Conservation (phyloP, 2,329 filamentous ascomycete genomes). For the Thielaviopsis musarum region DNA sequence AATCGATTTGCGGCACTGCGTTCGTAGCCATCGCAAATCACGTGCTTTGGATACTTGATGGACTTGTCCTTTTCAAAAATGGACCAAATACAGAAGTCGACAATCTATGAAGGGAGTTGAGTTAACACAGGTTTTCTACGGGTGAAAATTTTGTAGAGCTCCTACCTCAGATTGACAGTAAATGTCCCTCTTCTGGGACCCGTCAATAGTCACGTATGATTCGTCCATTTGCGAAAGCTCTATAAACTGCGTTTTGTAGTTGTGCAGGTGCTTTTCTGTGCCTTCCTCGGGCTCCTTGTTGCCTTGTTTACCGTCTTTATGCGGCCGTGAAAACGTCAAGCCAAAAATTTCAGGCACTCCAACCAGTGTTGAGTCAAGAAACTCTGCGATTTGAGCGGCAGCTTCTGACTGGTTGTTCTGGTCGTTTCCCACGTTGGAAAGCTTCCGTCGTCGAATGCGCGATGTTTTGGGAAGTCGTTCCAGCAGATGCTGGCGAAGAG, state of each 20-base stretch:
- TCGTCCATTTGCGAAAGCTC: constrained; percentile 25
- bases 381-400: constrained; percentile 10
- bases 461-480: constrained; percentile 49
- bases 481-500: constrained; percentile 55
- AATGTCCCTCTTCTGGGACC: constrained; percentile 20
- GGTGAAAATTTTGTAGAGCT: neutral
- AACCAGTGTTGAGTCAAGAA: constrained; percentile 13
- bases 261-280: neutral
- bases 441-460: constrained; percentile 41
- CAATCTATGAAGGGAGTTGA: constrained; percentile 32
- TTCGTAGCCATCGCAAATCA: constrained; percentile 73
- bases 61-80: constrained; percentile 46
- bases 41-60: constrained; percentile 38
- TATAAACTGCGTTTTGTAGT: neutral
- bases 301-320: neutral
- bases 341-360: neutral
- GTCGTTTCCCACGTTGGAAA: constrained; percentile 29
- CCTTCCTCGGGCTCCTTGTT: neutral
- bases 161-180: constrained; percentile 50
- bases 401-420: constrained; percentile 16
- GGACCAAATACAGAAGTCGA: constrained; percentile 62
- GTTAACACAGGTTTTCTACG: constrained; percentile 8
- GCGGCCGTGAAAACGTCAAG: neutral
- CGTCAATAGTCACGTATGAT: constrained; percentile 35
- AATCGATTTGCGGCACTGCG: constrained; percentile 23